Percentiles rank a stretch among this genome's conserved stretches.
Conservation (phyloP, 257 asterid species). For the Echium plantagineum region DNA sequence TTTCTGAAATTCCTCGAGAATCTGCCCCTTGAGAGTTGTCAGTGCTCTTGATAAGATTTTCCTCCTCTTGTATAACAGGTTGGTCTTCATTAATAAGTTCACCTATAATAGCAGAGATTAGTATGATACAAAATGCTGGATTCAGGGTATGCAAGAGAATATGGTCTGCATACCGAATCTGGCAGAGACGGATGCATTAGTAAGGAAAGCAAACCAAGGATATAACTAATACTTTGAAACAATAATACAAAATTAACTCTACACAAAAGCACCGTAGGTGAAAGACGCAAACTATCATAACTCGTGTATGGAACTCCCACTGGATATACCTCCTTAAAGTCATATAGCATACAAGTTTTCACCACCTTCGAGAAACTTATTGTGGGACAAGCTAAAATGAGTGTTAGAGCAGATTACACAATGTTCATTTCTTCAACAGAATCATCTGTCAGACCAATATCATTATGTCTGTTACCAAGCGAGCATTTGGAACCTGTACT, state of each 20-base stretch:
- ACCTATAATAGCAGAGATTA: conserved; percentile 1
- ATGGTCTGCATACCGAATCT: not conserved
- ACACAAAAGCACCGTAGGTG: not conserved
- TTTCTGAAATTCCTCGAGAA: conserved; percentile 1
- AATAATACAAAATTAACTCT: not conserved
- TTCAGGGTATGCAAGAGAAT: not conserved
- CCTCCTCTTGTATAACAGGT: not conserved
- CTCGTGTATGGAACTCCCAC: not conserved
- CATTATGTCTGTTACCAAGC: no score
- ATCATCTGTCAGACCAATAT: no score
- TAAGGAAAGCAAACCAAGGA: not conserved
- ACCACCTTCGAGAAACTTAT: not conserved
- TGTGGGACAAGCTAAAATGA: not conserved
- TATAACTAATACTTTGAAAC: not conserved
- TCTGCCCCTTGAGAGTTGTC: not conserved
- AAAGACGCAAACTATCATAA: not conserved
- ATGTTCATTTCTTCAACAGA: no score
- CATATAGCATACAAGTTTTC: not conserved
- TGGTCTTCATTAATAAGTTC: conserved; percentile 16
- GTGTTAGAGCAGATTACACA: not conserved
- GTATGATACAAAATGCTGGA: conserved; percentile 1
- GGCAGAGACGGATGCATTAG: not conserved
- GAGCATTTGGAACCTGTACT: no score
- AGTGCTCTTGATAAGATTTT: not conserved
- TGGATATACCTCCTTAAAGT: not conserved